Evolutionary conservation across 345 rosid genomes (phyloP).

Genomic region (Heritiera littoralis): DNA sequence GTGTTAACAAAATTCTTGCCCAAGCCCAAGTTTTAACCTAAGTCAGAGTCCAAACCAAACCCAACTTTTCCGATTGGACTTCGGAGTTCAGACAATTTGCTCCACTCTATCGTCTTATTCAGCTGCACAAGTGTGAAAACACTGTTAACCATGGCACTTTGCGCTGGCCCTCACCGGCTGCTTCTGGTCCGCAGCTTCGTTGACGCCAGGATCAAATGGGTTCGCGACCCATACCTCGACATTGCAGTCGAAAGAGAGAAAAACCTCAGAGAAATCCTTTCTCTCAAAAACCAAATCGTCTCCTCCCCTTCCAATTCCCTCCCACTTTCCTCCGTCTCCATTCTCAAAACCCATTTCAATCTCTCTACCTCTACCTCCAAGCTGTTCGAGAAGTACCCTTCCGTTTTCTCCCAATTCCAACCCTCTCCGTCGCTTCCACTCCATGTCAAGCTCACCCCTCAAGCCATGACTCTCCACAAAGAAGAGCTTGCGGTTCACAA

Average conservation of each 20-base stretch:
- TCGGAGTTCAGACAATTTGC: no score
- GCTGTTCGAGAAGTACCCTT: slow-evolving; percentile 49
- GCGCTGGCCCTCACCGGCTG: slow-evolving; percentile 29
- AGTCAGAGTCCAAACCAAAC: no score
- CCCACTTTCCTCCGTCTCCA: slow-evolving; percentile 61
- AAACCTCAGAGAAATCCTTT: slow-evolving; percentile 55
- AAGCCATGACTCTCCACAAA: slow-evolving; percentile 45
- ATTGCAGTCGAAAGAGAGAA: slow-evolving; percentile 53
- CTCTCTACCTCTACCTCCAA: slow-evolving; percentile 44
- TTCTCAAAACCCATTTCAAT: slow-evolving; percentile 42
- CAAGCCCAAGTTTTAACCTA: no score
- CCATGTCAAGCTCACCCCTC: slow-evolving; percentile 63
- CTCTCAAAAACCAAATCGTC: slow-evolving; percentile 62
- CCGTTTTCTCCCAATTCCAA: slow-evolving; percentile 63
- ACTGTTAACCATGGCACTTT: neutral
- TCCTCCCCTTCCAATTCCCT: slow-evolving; percentile 58
- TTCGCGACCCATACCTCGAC: no score
- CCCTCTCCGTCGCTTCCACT: slow-evolving; percentile 67
- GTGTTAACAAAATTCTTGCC: no score
- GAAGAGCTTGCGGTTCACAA: slow-evolving; percentile 54
- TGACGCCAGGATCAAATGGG: slow-evolving; percentile 54
- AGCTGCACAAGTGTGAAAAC: no score
- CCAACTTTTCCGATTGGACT: no score
- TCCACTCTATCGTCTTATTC: no score
- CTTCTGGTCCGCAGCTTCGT: slow-evolving; percentile 56